These are phyloP conservation scores for Citrullus amarus DNA, from an alignment of 306 rosid species.

Conservation along the genomic window DNA sequence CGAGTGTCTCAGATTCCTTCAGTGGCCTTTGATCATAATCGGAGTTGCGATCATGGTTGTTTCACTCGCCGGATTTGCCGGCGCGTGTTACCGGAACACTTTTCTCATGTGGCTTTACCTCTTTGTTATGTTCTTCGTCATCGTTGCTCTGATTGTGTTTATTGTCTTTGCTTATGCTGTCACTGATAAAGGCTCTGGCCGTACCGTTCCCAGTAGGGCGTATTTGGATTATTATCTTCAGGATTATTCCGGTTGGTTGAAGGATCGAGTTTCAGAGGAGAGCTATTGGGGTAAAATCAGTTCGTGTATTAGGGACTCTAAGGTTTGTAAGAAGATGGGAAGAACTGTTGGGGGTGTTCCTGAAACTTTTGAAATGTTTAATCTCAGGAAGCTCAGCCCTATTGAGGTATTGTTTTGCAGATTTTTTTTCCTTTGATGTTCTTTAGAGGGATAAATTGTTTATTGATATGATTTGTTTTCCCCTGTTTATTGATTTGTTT, in stretches of 20 bases:
- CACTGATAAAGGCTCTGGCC: slow-evolving; percentile 69
- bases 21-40: slow-evolving; percentile 79
- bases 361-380: slow-evolving; percentile 59
- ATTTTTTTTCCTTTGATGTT: neutral
- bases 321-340: slow-evolving; percentile 31
- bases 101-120: slow-evolving; percentile 56
- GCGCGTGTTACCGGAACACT: slow-evolving; percentile 86
- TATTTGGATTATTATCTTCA: slow-evolving; percentile 42
- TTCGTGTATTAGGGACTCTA: slow-evolving; percentile 67
- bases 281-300: slow-evolving; percentile 61
- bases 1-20: slow-evolving; percentile 79
- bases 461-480: neutral
- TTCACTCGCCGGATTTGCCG: slow-evolving; percentile 71
- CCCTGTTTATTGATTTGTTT: neutral
- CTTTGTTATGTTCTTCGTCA: slow-evolving; percentile 63
- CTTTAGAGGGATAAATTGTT: neutral
- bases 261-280: slow-evolving; percentile 36
- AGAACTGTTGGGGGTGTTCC: slow-evolving; percentile 24
- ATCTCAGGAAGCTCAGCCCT: slow-evolving; percentile 32
- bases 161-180: slow-evolving; percentile 79
- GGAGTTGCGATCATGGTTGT: slow-evolving; percentile 60
- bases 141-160: slow-evolving; percentile 61
- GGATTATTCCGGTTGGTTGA: slow-evolving; percentile 81
- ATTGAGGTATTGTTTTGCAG: slow-evolving; percentile 43
- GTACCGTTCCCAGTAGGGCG: slow-evolving; percentile 7